Evolutionary conservation across 345 rosid genomes (phyloP).

Genomic region (Hypericum perforatum): DNA sequence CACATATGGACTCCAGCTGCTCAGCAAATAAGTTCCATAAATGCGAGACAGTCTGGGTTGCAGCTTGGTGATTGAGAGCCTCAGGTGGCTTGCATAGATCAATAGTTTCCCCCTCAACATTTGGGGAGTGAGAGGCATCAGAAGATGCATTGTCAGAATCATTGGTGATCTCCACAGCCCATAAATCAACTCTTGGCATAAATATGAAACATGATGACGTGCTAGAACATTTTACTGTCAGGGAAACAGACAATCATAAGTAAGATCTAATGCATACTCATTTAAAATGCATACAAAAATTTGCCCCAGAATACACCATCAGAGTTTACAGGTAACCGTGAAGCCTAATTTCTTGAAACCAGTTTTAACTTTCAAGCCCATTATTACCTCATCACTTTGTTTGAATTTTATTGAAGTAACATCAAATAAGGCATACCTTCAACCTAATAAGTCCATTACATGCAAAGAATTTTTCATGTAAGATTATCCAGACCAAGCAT

Average conservation of each 20-base stretch:
- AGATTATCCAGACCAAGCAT: too few species aligned
- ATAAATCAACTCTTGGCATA: constrained; percentile 92
- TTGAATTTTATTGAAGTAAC: too few species aligned
- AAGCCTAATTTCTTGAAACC: too few species aligned
- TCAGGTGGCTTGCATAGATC: constrained; percentile 23
- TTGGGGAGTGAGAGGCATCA: constrained; percentile 10
- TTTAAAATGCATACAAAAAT: not conserved
- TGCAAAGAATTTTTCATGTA: too few species aligned
- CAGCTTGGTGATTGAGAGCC: constrained; percentile 16
- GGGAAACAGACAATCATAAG: constrained; percentile 19
- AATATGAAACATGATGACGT: constrained; percentile 50
- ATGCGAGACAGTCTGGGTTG: constrained; percentile 37
- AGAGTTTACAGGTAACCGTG: too few species aligned
- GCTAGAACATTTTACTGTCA: constrained; percentile 83
- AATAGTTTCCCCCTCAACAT: constrained; percentile 21
- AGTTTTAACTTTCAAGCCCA: too few species aligned
- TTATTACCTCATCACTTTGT: too few species aligned
- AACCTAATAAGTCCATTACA: too few species aligned
- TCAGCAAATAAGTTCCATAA: constrained; percentile 81
- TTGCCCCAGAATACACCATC: too few species aligned
- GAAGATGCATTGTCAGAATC: constrained; percentile 21
- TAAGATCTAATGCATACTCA: not conserved
- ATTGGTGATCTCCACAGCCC: constrained; percentile 57
- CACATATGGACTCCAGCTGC: constrained; percentile 70
- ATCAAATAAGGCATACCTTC: too few species aligned